Base-by-base conservation (phyloP, 2,329 filamentous ascomycete species). In the Diaporthe caulivora region DNA sequence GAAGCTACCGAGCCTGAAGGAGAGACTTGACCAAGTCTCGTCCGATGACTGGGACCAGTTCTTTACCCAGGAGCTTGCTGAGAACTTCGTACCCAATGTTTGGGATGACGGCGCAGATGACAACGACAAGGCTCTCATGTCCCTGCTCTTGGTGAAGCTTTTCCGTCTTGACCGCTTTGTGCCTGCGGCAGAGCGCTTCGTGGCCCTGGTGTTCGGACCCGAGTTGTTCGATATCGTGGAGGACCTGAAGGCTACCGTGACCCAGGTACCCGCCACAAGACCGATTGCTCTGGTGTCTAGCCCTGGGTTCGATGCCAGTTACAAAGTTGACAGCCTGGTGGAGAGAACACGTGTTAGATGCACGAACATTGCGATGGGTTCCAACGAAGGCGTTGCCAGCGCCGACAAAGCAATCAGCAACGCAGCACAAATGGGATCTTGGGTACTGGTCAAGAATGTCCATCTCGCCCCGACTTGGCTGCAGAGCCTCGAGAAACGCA, bases 361-460 rank as follows among this genome's bases (percentile, higher is more conserved):
- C 85, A 95, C 95, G 74, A 98, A 98, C 83, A 98, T 99, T 80
- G 97, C 97, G 78, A 99, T 99, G 97, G 97, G 97, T 80, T 98
- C 97, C 58, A 97, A 97, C 80, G 97, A 99, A 87, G 94, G 95
- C 81, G 87, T 97, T 24, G 92, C 95, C 73, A 97, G 92, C 75
- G 97, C 97, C 24, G 97, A 99, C 87, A 98, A 98, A 84, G 97
- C 97, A 40, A 95, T 99, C 80, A 94, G 91, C 83, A 95, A 95
- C 79, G 97, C 97, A 13, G 96, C 97, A 7, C 94, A 97, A 72
- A 93, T 92, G 21, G 97, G 97, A 77, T 95, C 92, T 34, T 99
- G 97, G 97, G 97, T 99, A 13, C 89, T 99, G 75, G 92, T 99
- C 88, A 99, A 99, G 90, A 99, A 99, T 86, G 97, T 99, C 26